Conservation (phyloP, 805 yeast species). For the Cyberlindnera mississippiensis region DNA sequence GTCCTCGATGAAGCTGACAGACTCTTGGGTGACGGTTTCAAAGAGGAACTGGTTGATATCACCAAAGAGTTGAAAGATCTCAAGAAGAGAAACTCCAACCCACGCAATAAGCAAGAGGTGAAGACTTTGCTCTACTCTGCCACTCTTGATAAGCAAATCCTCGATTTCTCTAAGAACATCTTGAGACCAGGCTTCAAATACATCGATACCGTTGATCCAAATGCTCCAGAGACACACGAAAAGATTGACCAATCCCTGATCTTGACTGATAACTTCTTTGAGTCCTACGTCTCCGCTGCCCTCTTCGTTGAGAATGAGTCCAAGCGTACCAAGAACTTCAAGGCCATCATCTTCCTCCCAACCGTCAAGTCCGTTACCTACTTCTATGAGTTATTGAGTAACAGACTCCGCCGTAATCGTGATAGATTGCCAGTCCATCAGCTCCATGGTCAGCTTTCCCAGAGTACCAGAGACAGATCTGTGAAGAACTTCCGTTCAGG, state of each 20-base stretch:
- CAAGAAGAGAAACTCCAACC: slow-evolving; percentile 24
- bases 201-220: slow-evolving; percentile 70
- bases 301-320: slow-evolving; percentile 42
- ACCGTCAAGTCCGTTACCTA: slow-evolving; percentile 63
- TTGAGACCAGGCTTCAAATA: slow-evolving; percentile 54
- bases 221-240: slow-evolving; percentile 76
- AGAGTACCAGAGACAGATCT: slow-evolving; percentile 58
- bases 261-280: slow-evolving; percentile 48
- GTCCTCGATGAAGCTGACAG: slow-evolving; percentile 93
- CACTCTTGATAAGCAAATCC: slow-evolving; percentile 70
- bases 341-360: slow-evolving; percentile 80
- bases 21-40: slow-evolving; percentile 77
- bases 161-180: slow-evolving; percentile 55
- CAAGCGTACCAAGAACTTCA: slow-evolving; percentile 44
- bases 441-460: slow-evolving; percentile 75
- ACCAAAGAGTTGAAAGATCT: slow-evolving; percentile 43
- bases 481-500: slow-evolving; percentile 50
- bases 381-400: slow-evolving; percentile 31
- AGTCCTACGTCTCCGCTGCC: slow-evolving; percentile 56
- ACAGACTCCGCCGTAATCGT: slow-evolving; percentile 21
- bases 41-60: slow-evolving; percentile 56
- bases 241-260: slow-evolving; percentile 67
- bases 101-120: slow-evolving; percentile 34
- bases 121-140: slow-evolving; percentile 85
- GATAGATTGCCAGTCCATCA: slow-evolving; percentile 31